phyloP scores from a whole-genome alignment of 2,329 filamentous ascomycete genomes.

The Pestalotiopsis fici region DNA sequence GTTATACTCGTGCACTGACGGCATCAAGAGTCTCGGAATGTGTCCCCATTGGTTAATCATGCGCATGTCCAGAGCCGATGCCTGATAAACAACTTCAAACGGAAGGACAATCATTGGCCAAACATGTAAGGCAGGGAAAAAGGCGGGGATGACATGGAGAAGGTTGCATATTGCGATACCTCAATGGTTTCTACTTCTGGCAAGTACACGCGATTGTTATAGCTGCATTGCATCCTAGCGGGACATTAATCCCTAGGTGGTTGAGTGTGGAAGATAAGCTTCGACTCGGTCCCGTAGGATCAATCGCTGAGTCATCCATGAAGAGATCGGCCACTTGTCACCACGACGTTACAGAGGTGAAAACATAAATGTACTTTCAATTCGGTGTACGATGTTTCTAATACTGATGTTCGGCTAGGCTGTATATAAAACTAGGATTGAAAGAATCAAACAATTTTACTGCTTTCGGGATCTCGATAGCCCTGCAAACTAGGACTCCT shows the following conservation, averaged over 20 bases:
- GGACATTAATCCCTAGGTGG: background rate
- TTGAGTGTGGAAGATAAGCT: background rate
- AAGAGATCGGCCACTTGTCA: background rate
- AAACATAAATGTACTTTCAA: background rate
- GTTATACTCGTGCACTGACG: background rate
- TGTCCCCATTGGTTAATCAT: background rate
- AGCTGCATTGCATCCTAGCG: background rate
- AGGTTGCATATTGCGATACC: background rate
- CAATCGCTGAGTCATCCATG: background rate
- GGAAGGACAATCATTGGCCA: background rate
- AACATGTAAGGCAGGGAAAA: background rate
- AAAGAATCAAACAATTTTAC: background rate
- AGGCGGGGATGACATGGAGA: background rate
- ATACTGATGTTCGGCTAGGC: background rate
- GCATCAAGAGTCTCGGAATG: background rate
- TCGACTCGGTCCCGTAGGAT: background rate
- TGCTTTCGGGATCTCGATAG: background rate
- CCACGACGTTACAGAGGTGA: background rate
- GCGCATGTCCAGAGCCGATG: background rate
- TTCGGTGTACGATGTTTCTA: background rate
- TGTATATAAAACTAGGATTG: background rate
- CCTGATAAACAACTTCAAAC: conserved; percentile 1
- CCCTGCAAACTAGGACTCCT: background rate
- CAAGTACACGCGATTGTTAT: background rate
- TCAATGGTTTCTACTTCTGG: background rate